Percentiles rank a stretch among this genome's conserved stretches.
These are phyloP conservation scores for Lasiosphaeriaceae sp. DNA, from an alignment of 495 filamentous ascomycete species.

Conservation along the genomic window DNA sequence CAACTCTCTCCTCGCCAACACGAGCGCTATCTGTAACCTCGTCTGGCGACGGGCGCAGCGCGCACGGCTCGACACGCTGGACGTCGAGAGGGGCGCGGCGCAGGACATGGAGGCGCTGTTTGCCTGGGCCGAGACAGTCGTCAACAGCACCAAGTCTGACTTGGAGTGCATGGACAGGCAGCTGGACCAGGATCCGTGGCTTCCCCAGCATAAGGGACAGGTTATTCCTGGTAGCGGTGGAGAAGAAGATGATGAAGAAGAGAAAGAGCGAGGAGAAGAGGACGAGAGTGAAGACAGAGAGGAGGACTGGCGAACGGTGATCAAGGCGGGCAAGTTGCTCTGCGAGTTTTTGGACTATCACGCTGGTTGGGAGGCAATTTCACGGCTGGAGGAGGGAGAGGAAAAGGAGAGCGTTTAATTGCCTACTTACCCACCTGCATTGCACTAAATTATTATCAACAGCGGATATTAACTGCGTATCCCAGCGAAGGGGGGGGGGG, in stretches of 20 bases:
- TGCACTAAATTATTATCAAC: too few species aligned
- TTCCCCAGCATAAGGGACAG: neutral
- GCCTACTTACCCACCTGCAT: too few species aligned
- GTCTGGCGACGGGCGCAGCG: slow-evolving; percentile 21
- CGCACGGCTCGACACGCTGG: slow-evolving; percentile 13
- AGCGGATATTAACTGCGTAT: too few species aligned
- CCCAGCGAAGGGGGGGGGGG: too few species aligned
- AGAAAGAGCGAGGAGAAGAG: neutral
- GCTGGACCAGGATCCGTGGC: neutral
- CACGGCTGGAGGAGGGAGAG: neutral
- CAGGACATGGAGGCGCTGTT: slow-evolving; percentile 21
- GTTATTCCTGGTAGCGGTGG: neutral
- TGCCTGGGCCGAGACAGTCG: slow-evolving; percentile 26
- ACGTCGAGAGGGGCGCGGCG: slow-evolving; percentile 18
- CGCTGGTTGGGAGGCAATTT: neutral
- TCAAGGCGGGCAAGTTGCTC: slow-evolving; percentile 1
- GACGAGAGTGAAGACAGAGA: neutral
- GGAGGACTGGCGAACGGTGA: neutral
- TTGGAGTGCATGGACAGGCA: neutral
- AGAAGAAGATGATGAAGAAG: neutral
- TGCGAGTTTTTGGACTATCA: slow-evolving; percentile 3
- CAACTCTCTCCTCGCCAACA: slow-evolving; percentile 24
- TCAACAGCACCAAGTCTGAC: neutral
- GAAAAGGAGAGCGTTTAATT: neutral
- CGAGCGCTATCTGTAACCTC: slow-evolving; percentile 26